phyloP scores from a whole-genome alignment of 495 filamentous ascomycete genomes.

The Bryoglossum gracile region DNA sequence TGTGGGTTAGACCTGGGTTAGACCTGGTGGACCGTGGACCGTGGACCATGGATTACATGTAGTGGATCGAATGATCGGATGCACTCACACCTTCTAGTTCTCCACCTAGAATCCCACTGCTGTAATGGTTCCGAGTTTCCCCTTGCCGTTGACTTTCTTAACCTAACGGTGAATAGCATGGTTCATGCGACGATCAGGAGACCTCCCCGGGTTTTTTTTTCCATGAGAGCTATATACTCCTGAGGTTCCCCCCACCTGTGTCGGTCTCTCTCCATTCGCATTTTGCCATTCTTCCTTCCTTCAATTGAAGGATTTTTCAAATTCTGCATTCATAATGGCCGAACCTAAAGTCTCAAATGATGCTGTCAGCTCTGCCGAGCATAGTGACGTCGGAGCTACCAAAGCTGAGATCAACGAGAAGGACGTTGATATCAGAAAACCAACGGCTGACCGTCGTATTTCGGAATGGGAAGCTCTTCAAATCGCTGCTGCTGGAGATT shows the following conservation, averaged over 20 bases:
- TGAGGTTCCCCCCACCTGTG: background rate
- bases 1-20: no score
- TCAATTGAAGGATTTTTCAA: no score
- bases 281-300: background rate
- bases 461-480: slow-evolving; percentile 25
- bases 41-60: no score
- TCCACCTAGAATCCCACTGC: background rate
- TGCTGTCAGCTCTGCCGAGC: slow-evolving; percentile 12
- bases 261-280: background rate
- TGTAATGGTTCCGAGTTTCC: no score
- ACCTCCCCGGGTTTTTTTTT: background rate
- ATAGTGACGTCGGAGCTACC: background rate
- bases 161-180: background rate
- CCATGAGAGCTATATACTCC: background rate
- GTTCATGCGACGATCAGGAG: slow-evolving; percentile 1
- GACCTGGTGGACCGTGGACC: no score
- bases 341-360: slow-evolving; percentile 7
- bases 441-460: slow-evolving; percentile 1
- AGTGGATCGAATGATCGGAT: no score
- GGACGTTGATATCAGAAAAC: background rate
- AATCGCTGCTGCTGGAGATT: slow-evolving; percentile 24
- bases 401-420: slow-evolving; percentile 10
- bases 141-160: no score
- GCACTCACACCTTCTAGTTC: background rate
- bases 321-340: slow-evolving; percentile 13